phyloP scores from a whole-genome alignment of 257 asterid genomes.

The Solanum corneliomulleri region DNA sequence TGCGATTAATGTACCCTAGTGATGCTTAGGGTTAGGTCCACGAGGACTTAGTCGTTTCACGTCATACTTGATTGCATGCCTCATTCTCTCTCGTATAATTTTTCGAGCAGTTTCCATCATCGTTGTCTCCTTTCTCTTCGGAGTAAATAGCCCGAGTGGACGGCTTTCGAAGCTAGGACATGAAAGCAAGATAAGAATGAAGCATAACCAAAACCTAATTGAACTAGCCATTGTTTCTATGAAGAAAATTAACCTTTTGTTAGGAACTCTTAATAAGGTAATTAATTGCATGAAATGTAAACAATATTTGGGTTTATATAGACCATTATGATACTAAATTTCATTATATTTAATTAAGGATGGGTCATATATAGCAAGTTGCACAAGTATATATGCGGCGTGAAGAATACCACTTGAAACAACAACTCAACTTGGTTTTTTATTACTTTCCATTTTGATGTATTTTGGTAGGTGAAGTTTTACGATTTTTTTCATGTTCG shows the following conservation, averaged over 20 bases:
- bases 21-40: slow-evolving; percentile 6
- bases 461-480: neutral
- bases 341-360: neutral
- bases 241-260: neutral
- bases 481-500: neutral
- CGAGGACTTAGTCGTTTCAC: neutral
- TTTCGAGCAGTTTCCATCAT: neutral
- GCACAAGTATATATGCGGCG: neutral
- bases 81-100: neutral
- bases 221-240: neutral
- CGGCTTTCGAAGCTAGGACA: neutral
- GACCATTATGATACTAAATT: neutral
- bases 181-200: neutral
- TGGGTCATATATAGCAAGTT: neutral
- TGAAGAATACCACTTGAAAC: neutral
- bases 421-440: neutral
- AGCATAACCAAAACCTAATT: neutral
- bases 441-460: neutral
- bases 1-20: neutral
- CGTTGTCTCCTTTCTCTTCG: neutral
- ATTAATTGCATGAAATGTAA: neutral
- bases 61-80: neutral
- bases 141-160: neutral
- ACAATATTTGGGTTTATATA: neutral
- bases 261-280: neutral